These are phyloP conservation scores for Phoenix roebelenii DNA, from an alignment of 176 grass and related monocot genomes.

Conservation along the genomic window DNA sequence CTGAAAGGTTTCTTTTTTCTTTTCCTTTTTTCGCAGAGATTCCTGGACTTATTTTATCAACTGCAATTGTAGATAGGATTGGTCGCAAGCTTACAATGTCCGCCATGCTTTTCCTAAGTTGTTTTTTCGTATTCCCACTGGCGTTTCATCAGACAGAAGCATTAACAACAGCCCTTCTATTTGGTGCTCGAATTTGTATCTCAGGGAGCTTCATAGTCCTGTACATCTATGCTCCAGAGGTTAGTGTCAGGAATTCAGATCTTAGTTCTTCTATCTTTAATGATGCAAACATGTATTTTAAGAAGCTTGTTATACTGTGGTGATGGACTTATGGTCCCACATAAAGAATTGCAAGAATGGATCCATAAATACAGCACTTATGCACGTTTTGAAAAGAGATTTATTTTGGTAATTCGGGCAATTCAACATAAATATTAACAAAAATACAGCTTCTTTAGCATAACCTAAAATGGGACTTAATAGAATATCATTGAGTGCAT, in stretches of 20 bases:
- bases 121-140: conserved; percentile 63
- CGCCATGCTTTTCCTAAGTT: conserved; percentile 49
- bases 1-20: no score
- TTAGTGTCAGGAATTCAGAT: conserved; percentile 3
- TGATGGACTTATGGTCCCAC: no score
- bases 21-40: conserved; percentile 35
- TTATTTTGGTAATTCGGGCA: no score
- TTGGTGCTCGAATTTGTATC: conserved; percentile 61
- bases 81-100: conserved; percentile 80
- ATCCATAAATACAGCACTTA: no score
- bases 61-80: conserved; percentile 68
- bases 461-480: no score
- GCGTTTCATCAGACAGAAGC: conserved; percentile 47
- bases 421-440: no score
- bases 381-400: no score
- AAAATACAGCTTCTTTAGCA: no score
- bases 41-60: conserved; percentile 68
- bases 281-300: background rate
- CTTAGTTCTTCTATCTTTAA: background rate
- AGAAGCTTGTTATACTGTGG: no score
- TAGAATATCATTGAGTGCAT: no score
- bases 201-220: conserved; percentile 59
- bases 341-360: no score
- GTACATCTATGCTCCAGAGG: conserved; percentile 89
- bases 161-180: conserved; percentile 49